These are phyloP conservation scores for Vigna mungo DNA, from an alignment of 306 rosid genomes.

Conservation along the genomic window DNA sequence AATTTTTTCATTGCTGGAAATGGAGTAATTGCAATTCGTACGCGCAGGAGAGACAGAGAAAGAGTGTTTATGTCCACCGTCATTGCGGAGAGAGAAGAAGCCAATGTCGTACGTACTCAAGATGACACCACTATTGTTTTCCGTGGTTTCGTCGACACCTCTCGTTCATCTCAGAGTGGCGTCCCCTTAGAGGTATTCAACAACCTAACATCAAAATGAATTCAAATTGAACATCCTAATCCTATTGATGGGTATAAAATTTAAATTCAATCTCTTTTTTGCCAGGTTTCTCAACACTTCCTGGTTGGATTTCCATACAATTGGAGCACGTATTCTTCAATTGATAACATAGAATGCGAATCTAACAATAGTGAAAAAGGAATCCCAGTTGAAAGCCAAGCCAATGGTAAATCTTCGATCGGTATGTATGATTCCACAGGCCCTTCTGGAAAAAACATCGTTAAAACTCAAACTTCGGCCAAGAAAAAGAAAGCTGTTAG, in stretches of 20 bases:
- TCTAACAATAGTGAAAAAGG: conserved; percentile 17
- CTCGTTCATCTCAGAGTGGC: conserved; percentile 46
- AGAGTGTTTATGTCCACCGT: conserved; percentile 39
- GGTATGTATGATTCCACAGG: neutral
- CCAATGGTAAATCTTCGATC: neutral
- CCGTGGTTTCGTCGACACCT: conserved; percentile 46
- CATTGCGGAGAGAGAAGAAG: conserved; percentile 49
- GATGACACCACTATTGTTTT: conserved; percentile 43
- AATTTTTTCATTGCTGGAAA: neutral
- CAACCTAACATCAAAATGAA: neutral
- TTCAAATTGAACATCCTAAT: neutral
- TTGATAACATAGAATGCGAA: conserved; percentile 11
- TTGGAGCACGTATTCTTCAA: conserved; percentile 61
- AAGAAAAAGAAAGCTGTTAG: neutral
- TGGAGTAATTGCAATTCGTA: neutral
- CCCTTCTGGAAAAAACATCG: neutral
- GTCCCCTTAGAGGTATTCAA: conserved; percentile 42
- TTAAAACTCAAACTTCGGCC: conserved; percentile 23
- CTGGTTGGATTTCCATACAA: conserved; percentile 75
- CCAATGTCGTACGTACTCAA: conserved; percentile 48
- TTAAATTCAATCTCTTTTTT: neutral
- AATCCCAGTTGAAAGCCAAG: conserved; percentile 10
- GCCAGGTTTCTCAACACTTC: conserved; percentile 65
- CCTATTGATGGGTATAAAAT: neutral
- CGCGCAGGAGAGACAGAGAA: conserved; percentile 39